phyloP scores from a whole-genome alignment of 768 basidiomycete genomes.

The Psilocybe azurescens region DNA sequence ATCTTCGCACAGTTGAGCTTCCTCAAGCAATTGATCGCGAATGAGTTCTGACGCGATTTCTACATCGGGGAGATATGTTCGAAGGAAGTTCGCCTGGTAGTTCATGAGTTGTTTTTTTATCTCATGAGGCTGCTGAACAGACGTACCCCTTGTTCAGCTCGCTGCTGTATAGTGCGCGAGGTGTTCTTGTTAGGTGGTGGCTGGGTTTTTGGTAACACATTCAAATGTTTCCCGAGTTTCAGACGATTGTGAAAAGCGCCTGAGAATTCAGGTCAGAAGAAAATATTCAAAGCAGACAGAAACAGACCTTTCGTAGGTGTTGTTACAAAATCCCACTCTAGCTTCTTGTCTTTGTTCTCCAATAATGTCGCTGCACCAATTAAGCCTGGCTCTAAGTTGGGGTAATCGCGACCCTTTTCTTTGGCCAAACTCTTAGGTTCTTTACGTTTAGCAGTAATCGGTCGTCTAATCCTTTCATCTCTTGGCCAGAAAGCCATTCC shows the following conservation, averaged over 20 bases:
- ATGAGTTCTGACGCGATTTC: conserved; percentile 77
- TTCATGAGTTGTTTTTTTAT: background rate
- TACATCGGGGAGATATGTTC: conserved; percentile 72
- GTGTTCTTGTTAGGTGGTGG: conserved; percentile 35
- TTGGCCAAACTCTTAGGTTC: conserved; percentile 14
- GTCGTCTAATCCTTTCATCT: conserved; percentile 43
- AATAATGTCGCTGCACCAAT: conserved; percentile 60
- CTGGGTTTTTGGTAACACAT: conserved; percentile 66
- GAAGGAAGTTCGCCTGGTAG: conserved; percentile 70
- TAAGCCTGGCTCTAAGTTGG: conserved; percentile 60
- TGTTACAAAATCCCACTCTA: conserved; percentile 58
- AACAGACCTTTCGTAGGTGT: conserved; percentile 28
- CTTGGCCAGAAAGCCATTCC: conserved; percentile 82
- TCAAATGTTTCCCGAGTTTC: conserved; percentile 33
- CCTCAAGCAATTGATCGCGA: conserved; percentile 55
- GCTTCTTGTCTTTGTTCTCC: conserved; percentile 41
- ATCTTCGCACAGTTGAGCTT: conserved; percentile 39
- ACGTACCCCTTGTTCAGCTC: conserved; percentile 71
- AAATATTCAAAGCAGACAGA: conserved; percentile 5
- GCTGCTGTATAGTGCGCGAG: conserved; percentile 44
- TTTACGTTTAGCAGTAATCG: conserved; percentile 9
- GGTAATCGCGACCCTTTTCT: conserved; percentile 47
- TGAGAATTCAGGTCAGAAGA: background rate
- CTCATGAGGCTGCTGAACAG: conserved; percentile 1
- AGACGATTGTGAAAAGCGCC: background rate